Evolutionary conservation across 1,284 basidiomycete species (phyloP).

Genomic region (Stereum hirsutum): DNA sequence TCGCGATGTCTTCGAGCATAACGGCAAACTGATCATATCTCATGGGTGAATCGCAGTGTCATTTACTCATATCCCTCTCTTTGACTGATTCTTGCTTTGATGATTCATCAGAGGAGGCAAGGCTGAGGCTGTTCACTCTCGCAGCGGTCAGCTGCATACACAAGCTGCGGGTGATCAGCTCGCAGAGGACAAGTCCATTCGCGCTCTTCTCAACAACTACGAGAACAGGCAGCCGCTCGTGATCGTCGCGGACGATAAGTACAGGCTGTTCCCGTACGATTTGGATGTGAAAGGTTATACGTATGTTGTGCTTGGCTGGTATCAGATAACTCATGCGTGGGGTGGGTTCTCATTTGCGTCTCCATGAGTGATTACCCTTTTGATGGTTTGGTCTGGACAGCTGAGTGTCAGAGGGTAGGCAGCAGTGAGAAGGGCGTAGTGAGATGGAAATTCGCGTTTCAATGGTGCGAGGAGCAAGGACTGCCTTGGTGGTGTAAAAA

Average conservation of each 20-base stretch:
- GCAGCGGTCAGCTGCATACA: constrained; percentile 26
- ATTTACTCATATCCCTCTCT: background rate
- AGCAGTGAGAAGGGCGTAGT: constrained; percentile 42
- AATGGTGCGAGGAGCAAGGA: constrained; percentile 68
- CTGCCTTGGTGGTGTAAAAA: constrained; percentile 41
- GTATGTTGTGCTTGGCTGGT: constrained; percentile 68
- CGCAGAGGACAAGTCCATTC: constrained; percentile 58
- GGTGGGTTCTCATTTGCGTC: constrained; percentile 42
- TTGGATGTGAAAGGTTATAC: constrained; percentile 39
- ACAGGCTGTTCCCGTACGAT: constrained; percentile 61
- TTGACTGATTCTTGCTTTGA: too few species aligned
- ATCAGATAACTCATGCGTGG: constrained; percentile 63
- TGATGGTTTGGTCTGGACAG: constrained; percentile 23
- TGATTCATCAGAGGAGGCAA: constrained; percentile 48
- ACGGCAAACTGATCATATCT: constrained; percentile 64
- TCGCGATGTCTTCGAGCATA: constrained; percentile 54
- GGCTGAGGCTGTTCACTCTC: constrained; percentile 40
- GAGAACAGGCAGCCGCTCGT: constrained; percentile 43
- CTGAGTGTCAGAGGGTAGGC: constrained; percentile 50
- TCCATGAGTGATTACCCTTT: background rate
- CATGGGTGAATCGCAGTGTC: constrained; percentile 48
- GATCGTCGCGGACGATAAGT: constrained; percentile 64
- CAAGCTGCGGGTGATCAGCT: constrained; percentile 49
- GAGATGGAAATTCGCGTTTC: constrained; percentile 72
- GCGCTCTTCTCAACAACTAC: constrained; percentile 52